Conservation (phyloP, 2,329 filamentous ascomycete species). For the Cercospora berteroae region DNA sequence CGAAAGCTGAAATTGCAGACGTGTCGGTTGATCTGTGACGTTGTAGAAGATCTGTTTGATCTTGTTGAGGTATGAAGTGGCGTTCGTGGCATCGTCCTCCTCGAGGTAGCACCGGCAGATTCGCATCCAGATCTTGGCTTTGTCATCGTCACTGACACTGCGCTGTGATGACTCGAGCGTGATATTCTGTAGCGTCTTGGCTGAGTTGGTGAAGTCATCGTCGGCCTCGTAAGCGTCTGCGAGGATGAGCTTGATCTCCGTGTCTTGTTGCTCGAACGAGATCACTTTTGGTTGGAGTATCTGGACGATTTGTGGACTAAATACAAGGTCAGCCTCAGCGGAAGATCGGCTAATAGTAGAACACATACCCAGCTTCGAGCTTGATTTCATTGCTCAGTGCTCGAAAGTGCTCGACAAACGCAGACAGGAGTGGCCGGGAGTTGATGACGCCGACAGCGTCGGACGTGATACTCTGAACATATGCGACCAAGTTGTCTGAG, state of each 20-base stretch:
- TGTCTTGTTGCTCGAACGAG: constrained; percentile 82
- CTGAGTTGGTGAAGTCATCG: constrained; percentile 77
- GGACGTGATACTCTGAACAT: constrained; percentile 62
- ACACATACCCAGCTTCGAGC: constrained; percentile 61
- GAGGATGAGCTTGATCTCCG: constrained; percentile 72
- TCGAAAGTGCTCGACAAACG: constrained; percentile 64
- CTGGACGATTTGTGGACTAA: constrained; percentile 61
- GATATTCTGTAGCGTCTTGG: constrained; percentile 75
- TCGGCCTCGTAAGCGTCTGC: constrained; percentile 79
- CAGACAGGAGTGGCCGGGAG: constrained; percentile 66
- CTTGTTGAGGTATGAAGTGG: constrained; percentile 87
- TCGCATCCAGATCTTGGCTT: constrained; percentile 83
- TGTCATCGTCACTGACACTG: constrained; percentile 75
- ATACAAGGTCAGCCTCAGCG: too few relatives aligned
- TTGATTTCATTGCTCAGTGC: constrained; percentile 63
- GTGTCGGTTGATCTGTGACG: constrained; percentile 69
- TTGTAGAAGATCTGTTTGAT: constrained; percentile 88
- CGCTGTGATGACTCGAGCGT: constrained; percentile 87
- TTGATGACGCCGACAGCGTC: constrained; percentile 74
- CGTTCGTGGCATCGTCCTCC: constrained; percentile 82
- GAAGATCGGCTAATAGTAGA: too few relatives aligned
- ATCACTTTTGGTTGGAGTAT: constrained; percentile 65
- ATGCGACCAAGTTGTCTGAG: constrained; percentile 63
- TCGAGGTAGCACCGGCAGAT: constrained; percentile 94
- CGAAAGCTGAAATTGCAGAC: constrained; percentile 82